phyloP scores from a whole-genome alignment of 1,284 basidiomycete genomes.

The Polyporus tsugae region DNA sequence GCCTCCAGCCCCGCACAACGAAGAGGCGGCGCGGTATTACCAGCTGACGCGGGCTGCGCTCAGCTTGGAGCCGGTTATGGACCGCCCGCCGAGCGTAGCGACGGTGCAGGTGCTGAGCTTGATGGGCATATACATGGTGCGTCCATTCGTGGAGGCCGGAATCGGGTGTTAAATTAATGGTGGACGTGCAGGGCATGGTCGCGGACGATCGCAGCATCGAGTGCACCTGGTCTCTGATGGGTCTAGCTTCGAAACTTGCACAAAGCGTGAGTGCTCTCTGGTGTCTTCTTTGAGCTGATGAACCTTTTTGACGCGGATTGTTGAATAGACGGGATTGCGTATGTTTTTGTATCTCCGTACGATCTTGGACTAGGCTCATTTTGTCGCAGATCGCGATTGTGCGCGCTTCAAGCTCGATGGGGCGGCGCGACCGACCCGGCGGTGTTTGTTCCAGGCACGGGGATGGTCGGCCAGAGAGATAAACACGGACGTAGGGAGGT shows the following conservation, averaged over 20 bases:
- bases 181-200: slow-evolving; percentile 35
- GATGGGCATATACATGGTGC: slow-evolving; percentile 72
- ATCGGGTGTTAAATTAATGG: not conserved
- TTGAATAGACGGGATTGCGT: slow-evolving; percentile 42
- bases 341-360: slow-evolving; percentile 23
- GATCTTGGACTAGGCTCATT: not conserved
- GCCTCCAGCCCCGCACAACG: slow-evolving; percentile 60
- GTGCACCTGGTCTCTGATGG: slow-evolving; percentile 45
- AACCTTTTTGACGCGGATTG: not conserved
- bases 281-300: no score
- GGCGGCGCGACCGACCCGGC: no score
- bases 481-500: no score
- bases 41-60: slow-evolving; percentile 68
- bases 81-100: slow-evolving; percentile 69
- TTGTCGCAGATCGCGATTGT: slow-evolving; percentile 50
- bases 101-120: slow-evolving; percentile 73
- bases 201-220: slow-evolving; percentile 49
- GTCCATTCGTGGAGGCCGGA: slow-evolving; percentile 25
- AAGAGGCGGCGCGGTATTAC: slow-evolving; percentile 67
- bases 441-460: no score
- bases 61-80: slow-evolving; percentile 69
- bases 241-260: slow-evolving; percentile 45
- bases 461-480: no score
- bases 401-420: slow-evolving; percentile 51
- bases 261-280: slow-evolving; percentile 43